Base-by-base conservation (phyloP, 441 rosid genomes). In the Francoa sonchifolia region DNA sequence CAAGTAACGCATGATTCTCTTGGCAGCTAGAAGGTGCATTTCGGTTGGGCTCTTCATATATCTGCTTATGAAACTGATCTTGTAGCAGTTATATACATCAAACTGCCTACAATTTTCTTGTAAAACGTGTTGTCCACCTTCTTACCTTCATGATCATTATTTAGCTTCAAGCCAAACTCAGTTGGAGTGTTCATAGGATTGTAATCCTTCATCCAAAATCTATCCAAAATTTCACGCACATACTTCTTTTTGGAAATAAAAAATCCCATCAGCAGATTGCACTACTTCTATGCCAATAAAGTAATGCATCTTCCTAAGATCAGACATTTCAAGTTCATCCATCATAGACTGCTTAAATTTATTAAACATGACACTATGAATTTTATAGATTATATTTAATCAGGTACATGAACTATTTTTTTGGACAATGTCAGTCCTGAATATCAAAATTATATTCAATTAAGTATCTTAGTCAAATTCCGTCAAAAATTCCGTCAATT, bases 91-190 rank as follows among this genome's bases (percentile, higher is more conserved):
- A 32, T 1, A 11, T 3, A 32, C 16, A 32, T 32, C 7, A 32
- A 32, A 32, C 36, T 32, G 5, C 16, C 36, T 1, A 32, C 36
- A 32, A 32, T 13, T 32, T 32, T n/a, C 4, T 32, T 32, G 36
- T 10, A 32, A 2, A 32, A 4, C 12, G 36, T 32, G 36, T 0
- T 32, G 16, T 32, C 36, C 36, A 32, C 36, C 36, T 32, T 32
- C 36, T 32, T 32, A 8, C 36, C 36, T 32, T 32, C 16, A 32
- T 32, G 36, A 4, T 32, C 36, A 8, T 32, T 32, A 11, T 32
- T 2, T 2, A 32, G 36, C 36, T 32, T 3, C 16, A 32, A 32
- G 4, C 16, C 6, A 32, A 32, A 5, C 16, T 32, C 36, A 5
- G 0, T 14, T 5, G 36, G 5, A 32, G 36, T 32, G 36, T 14